Percentiles rank a stretch among this genome's conserved stretches.
These are phyloP conservation scores for Telfairia occidentalis DNA, from an alignment of 331 rosid species.

Conservation along the genomic window DNA sequence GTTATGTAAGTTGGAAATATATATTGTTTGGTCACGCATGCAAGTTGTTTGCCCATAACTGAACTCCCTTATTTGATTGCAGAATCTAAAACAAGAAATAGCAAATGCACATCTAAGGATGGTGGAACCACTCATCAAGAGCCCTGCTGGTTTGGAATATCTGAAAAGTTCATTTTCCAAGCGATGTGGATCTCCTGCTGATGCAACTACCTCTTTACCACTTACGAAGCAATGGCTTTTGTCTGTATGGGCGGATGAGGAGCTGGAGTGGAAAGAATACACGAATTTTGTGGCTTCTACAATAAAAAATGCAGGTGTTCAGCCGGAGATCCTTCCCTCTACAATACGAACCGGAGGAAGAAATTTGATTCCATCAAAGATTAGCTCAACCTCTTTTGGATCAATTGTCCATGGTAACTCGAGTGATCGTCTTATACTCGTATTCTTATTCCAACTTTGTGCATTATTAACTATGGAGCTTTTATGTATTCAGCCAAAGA, in stretches of 20 bases:
- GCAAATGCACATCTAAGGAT: constrained; percentile 15
- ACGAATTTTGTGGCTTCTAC: background rate
- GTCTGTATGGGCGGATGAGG: constrained; percentile 6
- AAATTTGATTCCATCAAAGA: background rate
- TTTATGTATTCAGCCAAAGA: constrained; percentile 5
- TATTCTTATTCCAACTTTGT: background rate
- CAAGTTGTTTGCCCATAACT: background rate
- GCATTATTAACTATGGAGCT: background rate
- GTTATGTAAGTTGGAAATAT: background rate
- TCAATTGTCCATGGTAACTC: constrained; percentile 3
- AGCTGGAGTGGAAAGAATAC: constrained; percentile 18
- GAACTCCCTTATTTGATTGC: background rate
- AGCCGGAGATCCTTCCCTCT: background rate
- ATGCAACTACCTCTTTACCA: constrained; percentile 8
- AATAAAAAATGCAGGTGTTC: background rate
- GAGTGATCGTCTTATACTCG: background rate
- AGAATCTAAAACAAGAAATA: constrained; percentile 16
- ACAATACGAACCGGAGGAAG: constrained; percentile 17
- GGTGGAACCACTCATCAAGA: constrained; percentile 17
- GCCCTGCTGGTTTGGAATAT: constrained; percentile 20
- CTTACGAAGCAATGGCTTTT: constrained; percentile 18
- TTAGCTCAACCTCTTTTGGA: background rate
- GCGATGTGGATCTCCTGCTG: constrained; percentile 13
- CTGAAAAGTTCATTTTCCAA: constrained; percentile 9
- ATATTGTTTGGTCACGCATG: background rate